These are phyloP conservation scores for Candida alai DNA, from an alignment of 805 yeast species.

Conservation along the genomic window DNA sequence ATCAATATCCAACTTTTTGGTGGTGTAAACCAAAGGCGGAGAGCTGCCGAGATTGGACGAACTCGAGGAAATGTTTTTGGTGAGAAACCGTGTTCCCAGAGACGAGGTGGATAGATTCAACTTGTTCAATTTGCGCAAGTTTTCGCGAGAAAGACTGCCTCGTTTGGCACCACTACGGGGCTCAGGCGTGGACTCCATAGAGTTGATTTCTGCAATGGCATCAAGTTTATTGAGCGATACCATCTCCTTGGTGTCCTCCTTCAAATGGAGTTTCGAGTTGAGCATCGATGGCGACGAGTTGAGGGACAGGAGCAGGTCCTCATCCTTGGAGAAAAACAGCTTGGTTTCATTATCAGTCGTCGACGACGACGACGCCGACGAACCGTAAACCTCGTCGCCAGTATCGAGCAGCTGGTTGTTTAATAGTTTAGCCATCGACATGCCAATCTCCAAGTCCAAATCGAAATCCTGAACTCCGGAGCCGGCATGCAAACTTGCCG, in stretches of 20 bases:
- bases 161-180: constrained; percentile 6
- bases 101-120: neutral
- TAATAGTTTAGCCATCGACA: constrained; percentile 42
- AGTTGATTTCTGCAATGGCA: constrained; percentile 29
- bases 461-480: constrained; percentile 12
- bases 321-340: constrained; percentile 26
- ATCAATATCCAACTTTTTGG: constrained; percentile 34
- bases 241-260: constrained; percentile 7
- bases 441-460: constrained; percentile 42
- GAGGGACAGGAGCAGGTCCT: constrained; percentile 33
- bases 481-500: too few species aligned
- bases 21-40: constrained; percentile 12
- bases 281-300: constrained; percentile 19
- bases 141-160: constrained; percentile 7
- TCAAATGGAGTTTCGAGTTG: constrained; percentile 4
- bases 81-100: constrained; percentile 5
- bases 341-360: constrained; percentile 1
- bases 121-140: constrained; percentile 5
- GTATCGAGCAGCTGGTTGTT: constrained; percentile 27
- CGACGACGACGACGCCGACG: constrained; percentile 2
- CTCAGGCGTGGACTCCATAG: constrained; percentile 25
- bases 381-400: constrained; percentile 12
- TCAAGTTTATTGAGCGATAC: constrained; percentile 16
- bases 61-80: constrained; percentile 12
- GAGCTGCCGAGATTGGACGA: constrained; percentile 12